phyloP scores from a whole-genome alignment of 805 yeast genomes.

The Blastobotrys mokoenaii region DNA sequence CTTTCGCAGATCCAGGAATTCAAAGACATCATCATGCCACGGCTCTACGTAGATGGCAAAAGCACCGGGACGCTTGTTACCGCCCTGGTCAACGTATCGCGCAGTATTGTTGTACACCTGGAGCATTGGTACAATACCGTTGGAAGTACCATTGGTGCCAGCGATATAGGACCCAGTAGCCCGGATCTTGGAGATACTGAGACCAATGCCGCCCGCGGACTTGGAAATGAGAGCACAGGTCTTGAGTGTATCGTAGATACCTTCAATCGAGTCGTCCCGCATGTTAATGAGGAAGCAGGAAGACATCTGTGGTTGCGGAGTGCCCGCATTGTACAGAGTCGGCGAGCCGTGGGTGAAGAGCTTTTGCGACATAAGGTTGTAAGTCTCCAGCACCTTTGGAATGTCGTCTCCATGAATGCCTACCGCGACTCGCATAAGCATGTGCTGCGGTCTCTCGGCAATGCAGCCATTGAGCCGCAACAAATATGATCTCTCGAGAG shows the following conservation, averaged over 20 bases:
- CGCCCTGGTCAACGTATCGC: conserved; percentile 96
- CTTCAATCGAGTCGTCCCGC: conserved; percentile 93
- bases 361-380: conserved; percentile 76
- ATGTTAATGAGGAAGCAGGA: conserved; percentile 88
- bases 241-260: conserved; percentile 83
- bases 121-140: conserved; percentile 92
- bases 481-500: conserved; percentile 82
- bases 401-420: conserved; percentile 78
- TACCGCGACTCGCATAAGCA: conserved; percentile 83
- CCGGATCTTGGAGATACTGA: conserved; percentile 81
- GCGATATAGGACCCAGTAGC: conserved; percentile 81
- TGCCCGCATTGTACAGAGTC: conserved; percentile 88
- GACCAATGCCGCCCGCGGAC: conserved; percentile 93
- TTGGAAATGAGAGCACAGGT: conserved; percentile 86
- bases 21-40: conserved; percentile 92
- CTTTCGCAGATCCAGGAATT: conserved; percentile 76
- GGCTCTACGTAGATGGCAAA: conserved; percentile 91
- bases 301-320: conserved; percentile 75
- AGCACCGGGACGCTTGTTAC: conserved; percentile 97
- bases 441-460: conserved; percentile 88
- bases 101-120: conserved; percentile 95
- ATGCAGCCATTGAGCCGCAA: conserved; percentile 53
- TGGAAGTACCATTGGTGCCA: conserved; percentile 87
- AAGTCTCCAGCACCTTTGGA: conserved; percentile 66
- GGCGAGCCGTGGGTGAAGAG: conserved; percentile 94